Conservation (phyloP, 177 flowering plant genomes). For the Vitis hybrid region DNA sequence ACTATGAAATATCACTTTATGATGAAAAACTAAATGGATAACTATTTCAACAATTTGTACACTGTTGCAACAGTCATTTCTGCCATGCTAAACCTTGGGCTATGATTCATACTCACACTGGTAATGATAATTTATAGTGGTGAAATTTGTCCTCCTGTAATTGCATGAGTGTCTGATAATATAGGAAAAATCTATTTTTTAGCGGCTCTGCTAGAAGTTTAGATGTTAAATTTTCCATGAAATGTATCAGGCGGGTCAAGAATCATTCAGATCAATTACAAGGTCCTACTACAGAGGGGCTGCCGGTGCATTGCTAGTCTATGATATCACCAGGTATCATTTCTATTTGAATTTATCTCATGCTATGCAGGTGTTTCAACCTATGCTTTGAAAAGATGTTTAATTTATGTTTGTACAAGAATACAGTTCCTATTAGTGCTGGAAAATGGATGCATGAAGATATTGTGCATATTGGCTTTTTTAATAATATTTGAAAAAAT, state of each 20-base stretch:
- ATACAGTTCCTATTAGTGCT: neutral
- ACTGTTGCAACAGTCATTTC: no score
- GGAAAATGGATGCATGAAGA: neutral
- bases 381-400: neutral
- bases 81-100: no score
- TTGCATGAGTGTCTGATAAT: neutral
- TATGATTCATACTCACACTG: no score
- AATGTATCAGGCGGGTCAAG: constrained; percentile 66
- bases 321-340: constrained; percentile 70
- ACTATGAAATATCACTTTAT: no score
- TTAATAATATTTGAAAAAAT: neutral
- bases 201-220: neutral
- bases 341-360: neutral
- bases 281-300: constrained; percentile 79
- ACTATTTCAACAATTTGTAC: no score
- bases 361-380: neutral
- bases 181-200: neutral
- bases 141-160: neutral
- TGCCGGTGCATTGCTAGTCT: constrained; percentile 76
- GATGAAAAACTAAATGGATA: no score
- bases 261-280: constrained; percentile 71
- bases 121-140: no score
- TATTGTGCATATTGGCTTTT: neutral
- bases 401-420: neutral
- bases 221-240: constrained; percentile 4